These are phyloP conservation scores for Pyrenochaeta sp. DNA, from an alignment of 2,329 filamentous ascomycete species.

Conservation along the genomic window DNA sequence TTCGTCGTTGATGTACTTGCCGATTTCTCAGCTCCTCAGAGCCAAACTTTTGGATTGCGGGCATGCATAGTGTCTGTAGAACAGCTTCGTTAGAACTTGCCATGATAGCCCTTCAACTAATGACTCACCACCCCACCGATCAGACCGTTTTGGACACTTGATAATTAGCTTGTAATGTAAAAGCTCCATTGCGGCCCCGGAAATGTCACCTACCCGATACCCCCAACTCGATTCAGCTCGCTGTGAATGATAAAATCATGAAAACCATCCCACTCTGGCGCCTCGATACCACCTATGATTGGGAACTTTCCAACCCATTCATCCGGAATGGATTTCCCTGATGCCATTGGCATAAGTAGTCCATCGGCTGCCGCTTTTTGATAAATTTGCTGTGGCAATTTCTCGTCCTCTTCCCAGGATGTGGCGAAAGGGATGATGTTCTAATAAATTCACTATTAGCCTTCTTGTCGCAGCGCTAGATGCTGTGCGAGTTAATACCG, in stretches of 20 bases:
- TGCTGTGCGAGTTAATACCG: background rate
- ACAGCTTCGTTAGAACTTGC: background rate
- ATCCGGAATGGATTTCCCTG: background rate
- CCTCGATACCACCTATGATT: background rate
- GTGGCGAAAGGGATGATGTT: conserved; percentile 3
- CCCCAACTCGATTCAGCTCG: conserved; percentile 6
- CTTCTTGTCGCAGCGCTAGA: background rate
- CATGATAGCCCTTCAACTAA: background rate
- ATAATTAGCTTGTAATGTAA: no score
- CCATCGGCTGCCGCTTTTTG: conserved; percentile 4
- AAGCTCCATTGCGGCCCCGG: no score
- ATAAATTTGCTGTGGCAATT: background rate
- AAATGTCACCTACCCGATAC: conserved; percentile 4
- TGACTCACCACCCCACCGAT: no score
- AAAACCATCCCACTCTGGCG: conserved; percentile 10
- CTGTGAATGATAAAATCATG: conserved; percentile 9
- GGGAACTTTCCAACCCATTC: conserved; percentile 1
- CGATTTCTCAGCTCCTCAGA: conserved; percentile 1
- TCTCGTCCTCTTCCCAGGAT: conserved; percentile 3
- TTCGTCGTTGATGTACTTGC: background rate
- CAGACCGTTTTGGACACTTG: no score
- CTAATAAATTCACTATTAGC: background rate
- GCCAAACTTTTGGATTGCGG: conserved; percentile 7
- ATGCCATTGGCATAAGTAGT: conserved; percentile 2
- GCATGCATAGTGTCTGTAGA: background rate